Percentiles rank a stretch among this genome's conserved stretches.
Evolutionary conservation across 2,329 filamentous ascomycete species (phyloP).

Genomic region (Mycosphaerelloides madeirae): DNA sequence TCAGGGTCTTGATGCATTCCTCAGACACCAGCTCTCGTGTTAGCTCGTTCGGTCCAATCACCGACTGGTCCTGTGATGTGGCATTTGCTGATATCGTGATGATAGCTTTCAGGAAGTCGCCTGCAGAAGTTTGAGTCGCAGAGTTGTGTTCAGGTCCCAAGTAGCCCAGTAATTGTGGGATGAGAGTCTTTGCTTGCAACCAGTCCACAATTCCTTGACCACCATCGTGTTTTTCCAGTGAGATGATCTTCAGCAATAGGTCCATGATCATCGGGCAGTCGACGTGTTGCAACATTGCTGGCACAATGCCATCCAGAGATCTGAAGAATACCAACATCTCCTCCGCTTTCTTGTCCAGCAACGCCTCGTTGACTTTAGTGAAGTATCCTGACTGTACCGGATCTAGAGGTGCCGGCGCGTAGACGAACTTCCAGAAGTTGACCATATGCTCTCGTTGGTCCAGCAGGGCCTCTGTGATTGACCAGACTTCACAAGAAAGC

Average conservation of each 20-base stretch:
- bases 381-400: constrained; percentile 95
- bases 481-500: constrained; percentile 93
- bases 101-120: constrained; percentile 96
- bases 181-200: constrained; percentile 83
- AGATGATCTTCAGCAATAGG: constrained; percentile 91
- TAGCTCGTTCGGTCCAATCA: constrained; percentile 94
- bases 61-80: constrained; percentile 96
- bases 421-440: constrained; percentile 88
- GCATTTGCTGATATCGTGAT: constrained; percentile 98
- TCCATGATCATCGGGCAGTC: constrained; percentile 99
- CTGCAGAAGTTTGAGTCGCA: constrained; percentile 91
- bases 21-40: constrained; percentile 91
- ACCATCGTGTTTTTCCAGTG: constrained; percentile 84
- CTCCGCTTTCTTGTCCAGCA: constrained; percentile 96
- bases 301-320: constrained; percentile 72
- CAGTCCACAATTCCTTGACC: constrained; percentile 94
- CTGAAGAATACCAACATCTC: constrained; percentile 93
- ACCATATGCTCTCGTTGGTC: constrained; percentile 73
- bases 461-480: constrained; percentile 87
- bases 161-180: constrained; percentile 81
- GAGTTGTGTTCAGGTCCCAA: constrained; percentile 79
- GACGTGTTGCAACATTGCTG: constrained; percentile 84
- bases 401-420: constrained; percentile 77
- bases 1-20: constrained; percentile 75
- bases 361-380: constrained; percentile 96